Percentiles rank a stretch among this genome's conserved stretches.
Evolutionary conservation across 805 yeast species (phyloP).

Genomic region (Jamesozyma lodderae): DNA sequence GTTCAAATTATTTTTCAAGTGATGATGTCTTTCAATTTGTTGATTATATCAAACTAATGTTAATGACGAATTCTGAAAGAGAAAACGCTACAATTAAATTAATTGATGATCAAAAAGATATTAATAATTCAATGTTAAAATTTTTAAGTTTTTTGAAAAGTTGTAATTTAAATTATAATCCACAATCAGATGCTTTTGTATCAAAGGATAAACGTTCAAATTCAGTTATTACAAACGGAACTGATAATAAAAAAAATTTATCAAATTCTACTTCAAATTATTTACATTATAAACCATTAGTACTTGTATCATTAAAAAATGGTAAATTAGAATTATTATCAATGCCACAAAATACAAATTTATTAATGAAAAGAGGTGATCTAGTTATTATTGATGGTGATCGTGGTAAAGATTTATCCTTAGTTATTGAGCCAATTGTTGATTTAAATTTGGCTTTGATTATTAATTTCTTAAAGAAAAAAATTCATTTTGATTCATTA

Average conservation of each 20-base stretch:
- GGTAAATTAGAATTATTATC: conserved; percentile 66
- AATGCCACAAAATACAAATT: conserved; percentile 56
- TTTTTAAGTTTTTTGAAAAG: conserved; percentile 35
- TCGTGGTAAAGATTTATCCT: conserved; percentile 70
- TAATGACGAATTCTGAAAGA: conserved; percentile 10
- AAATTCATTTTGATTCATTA: conserved; percentile 43
- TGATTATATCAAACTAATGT: conserved; percentile 26
- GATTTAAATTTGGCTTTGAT: conserved; percentile 57
- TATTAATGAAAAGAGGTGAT: conserved; percentile 49
- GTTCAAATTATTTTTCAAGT: conserved; percentile 49
- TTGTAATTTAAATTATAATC: conserved; percentile 38
- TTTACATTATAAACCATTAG: conserved; percentile 32
- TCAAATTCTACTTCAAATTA: conserved; percentile 14
- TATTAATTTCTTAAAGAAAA: conserved; percentile 64
- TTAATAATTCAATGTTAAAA: conserved; percentile 24
- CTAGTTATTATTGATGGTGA: conserved; percentile 77
- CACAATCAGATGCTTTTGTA: conserved; percentile 30
- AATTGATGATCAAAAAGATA: conserved; percentile 4
- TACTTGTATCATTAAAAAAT: conserved; percentile 47
- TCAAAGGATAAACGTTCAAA: conserved; percentile 13
- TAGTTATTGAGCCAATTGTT: conserved; percentile 59
- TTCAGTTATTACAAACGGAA: neutral
- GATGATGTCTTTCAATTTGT: conserved; percentile 34
- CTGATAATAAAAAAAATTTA: neutral
- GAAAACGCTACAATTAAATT: conserved; percentile 3